Base-by-base conservation (phyloP, 148 eudicot genomes). In the Polygonum maritimum region DNA sequence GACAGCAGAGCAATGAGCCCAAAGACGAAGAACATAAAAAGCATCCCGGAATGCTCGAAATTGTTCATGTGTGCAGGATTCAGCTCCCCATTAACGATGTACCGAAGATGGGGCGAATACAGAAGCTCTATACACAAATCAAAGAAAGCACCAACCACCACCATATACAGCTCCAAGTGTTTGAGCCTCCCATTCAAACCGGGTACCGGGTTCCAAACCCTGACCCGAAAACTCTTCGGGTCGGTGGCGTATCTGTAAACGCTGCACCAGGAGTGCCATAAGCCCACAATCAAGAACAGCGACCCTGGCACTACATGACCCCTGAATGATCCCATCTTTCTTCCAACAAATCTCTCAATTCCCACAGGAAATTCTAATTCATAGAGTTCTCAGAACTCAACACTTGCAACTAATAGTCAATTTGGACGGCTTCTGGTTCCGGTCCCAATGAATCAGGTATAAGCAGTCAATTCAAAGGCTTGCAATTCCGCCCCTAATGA, bases 281-380 rank as follows among this genome's bases (percentile, higher is more conserved):
- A 31, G 18, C 97, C 98, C 74, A 95, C 89, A 65, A 84, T 38
- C 70, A 92, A 74, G 85, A 95, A 95, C 89, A 95, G 74, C 58
- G 97, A 87, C 71, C 99, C 99, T 40, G 99, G 99, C 75, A 96
- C 85, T 49, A 83, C 86, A 87, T 96, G 99, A 69, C 99, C 99
- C 54, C 75, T 81, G 79, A 96, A 96, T 31, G 99, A 96, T 49
- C 99, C 99, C 99, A 96, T 96, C 44, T 55, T 19, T 55, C 62
- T n/a, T n/a, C 63, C 63, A n/a, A 57, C 33, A 57, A 57, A 57
- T 57, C 63, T 57, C 31, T 19, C 63, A n/a, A n/a, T n/a, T n/a
- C n/a, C n/a, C n/a, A n/a, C n/a, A 57, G 2, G 31, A 19, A 19
- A 57, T 21, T 49, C 55, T 49, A 49, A 41, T 49, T 49, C 8